Evolutionary conservation across 306 rosid species (phyloP).

Genomic region (Dryas octopetala): DNA sequence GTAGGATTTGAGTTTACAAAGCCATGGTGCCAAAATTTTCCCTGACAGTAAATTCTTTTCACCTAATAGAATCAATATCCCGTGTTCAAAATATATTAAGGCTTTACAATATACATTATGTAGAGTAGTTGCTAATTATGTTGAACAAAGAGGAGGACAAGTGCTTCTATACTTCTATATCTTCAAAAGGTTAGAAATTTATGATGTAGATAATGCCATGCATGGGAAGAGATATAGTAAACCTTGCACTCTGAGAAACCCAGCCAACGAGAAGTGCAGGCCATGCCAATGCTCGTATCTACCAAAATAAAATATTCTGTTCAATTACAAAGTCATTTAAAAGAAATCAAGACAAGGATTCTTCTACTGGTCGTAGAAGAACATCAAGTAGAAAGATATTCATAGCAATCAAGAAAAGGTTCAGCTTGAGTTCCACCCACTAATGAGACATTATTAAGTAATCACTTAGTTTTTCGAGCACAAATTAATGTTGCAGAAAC

Average conservation of each 20-base stretch:
- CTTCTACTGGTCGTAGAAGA: background rate
- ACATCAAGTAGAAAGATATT: background rate
- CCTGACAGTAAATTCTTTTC: background rate
- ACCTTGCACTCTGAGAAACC: constrained; percentile 90
- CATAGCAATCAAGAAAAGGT: background rate
- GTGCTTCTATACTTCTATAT: background rate
- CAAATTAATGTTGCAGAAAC: background rate
- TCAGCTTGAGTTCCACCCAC: background rate
- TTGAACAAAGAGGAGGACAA: background rate
- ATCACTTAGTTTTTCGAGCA: background rate
- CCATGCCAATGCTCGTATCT: constrained; percentile 90
- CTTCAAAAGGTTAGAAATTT: background rate
- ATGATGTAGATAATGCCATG: constrained; percentile 1
- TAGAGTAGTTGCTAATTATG: constrained; percentile 6
- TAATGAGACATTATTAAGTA: background rate
- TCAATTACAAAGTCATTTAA: constrained; percentile 18
- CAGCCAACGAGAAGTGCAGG: constrained; percentile 70
- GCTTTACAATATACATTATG: background rate
- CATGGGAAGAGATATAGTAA: constrained; percentile 22
- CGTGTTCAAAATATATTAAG: background rate
- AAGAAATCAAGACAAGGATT: constrained; percentile 8
- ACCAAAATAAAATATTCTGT: constrained; percentile 27
- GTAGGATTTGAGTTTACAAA: background rate
- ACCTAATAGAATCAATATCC: background rate
- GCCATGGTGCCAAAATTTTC: background rate